Conservation (phyloP, 176 grass and related monocot genomes). For the barley (Hordeum vulgare) region MorexV3_pseudomolecules_assembly NC_058523.1:534215315-534215814, state of each 20-base stretch:
- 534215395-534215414: background rate
- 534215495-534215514: background rate
- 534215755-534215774: slow-evolving; percentile 81
- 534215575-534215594: background rate
- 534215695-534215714: slow-evolving; percentile 84
- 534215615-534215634: slow-evolving; percentile 76
- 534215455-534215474: background rate
- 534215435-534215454: background rate
- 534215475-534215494: background rate
- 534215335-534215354: background rate
- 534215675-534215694: slow-evolving; percentile 85
- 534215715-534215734: slow-evolving; percentile 76
- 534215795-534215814: slow-evolving; percentile 76
- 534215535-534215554: background rate
- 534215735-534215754: slow-evolving; percentile 97
- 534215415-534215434: background rate
- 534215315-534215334: background rate
- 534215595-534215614: slow-evolving; percentile 84
- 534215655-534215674: slow-evolving; percentile 86
- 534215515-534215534: background rate
- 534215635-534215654: slow-evolving; percentile 76
- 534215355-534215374: background rate
- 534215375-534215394: background rate
- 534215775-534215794: slow-evolving; percentile 85
- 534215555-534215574: background rate